Base-by-base conservation (phyloP, 371 early-diverging fungal species). In the Amoeboaphelidium occidentale region DNA sequence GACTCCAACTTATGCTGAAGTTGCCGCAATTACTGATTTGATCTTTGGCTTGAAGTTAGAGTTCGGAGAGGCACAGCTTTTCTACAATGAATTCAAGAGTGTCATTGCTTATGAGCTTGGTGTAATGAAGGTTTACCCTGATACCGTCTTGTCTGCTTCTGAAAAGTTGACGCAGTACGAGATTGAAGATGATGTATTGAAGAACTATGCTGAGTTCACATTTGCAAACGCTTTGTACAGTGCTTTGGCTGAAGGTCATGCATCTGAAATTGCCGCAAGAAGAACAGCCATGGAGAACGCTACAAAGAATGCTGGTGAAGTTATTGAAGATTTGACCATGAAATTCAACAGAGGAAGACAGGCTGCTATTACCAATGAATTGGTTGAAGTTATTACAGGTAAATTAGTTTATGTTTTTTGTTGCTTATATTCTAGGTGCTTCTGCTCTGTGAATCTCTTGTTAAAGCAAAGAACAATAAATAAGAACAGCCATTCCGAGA, bases 231-330 rank as follows among this genome's bases (percentile, higher is more conserved):
- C 72, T 60, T 51, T 96, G 58, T 84, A 80, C 81, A 88, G 88
- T 85, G 87, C 80, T 54, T 67, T 97, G 58, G 79, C 76, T 47
- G 97, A 97, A 69, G 91, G 92, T 53, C 85, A 92, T 61, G 93
- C 93, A 49, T 70, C 89, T 46, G 97, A 96, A 67, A 84, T 92
- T 82, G 76, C 84, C 44, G 84, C 97, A 60, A 86, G 84, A 79
- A 81, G 93, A 58, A 76, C 83, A 58, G 93, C 97, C 64, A 96
- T 92, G 97, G 97, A 96, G 76, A 96, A 96, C 69, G 94, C 94
- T 48, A 93, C 93, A 66, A 89, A 91, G 79, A 96, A 96, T 70
- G 97, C 94, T 52, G 86, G 82, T 63, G 72, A 4, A 3, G 23
- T 49, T 22, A 49, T 52, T 24, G 51, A 27, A 12, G 32, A 45